These are phyloP conservation scores for Populus hybrid DNA, from an alignment of 441 rosid species.

Conservation along the genomic window DNA sequence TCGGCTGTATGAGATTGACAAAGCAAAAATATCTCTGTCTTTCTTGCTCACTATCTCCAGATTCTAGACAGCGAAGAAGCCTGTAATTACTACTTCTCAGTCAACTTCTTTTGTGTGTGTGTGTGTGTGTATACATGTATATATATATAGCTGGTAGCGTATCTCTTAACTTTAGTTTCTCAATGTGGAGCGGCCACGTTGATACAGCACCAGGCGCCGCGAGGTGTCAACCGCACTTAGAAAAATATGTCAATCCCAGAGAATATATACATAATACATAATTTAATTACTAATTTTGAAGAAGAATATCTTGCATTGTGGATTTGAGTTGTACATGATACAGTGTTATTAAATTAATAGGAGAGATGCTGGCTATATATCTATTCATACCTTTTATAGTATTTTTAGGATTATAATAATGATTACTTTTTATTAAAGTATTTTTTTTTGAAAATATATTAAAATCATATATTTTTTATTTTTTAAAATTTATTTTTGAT, in stretches of 20 bases:
- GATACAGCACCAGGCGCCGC: not conserved
- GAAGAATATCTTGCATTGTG: not conserved
- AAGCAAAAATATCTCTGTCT: not conserved
- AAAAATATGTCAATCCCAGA: not conserved
- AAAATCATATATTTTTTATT: no score
- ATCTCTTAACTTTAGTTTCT: not conserved
- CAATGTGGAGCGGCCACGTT: not conserved
- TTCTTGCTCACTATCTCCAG: not conserved
- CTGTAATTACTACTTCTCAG: no score
- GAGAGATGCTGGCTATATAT: no score
- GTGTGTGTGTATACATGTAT: no score
- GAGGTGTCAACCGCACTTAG: not conserved
- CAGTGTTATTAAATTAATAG: no score
- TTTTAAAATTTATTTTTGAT: no score
- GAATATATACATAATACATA: not conserved
- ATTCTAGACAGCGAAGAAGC: not conserved
- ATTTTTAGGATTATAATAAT: no score
- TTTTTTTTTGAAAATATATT: no score
- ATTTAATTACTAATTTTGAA: not conserved
- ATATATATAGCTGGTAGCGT: not conserved
- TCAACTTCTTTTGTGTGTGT: no score
- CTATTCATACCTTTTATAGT: no score
- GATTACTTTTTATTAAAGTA: no score
- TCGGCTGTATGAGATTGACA: not conserved
- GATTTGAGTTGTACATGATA: not conserved